These are phyloP conservation scores for Cyberlindnera meyerae DNA, from an alignment of 805 yeast genomes.

Conservation along the genomic window DNA sequence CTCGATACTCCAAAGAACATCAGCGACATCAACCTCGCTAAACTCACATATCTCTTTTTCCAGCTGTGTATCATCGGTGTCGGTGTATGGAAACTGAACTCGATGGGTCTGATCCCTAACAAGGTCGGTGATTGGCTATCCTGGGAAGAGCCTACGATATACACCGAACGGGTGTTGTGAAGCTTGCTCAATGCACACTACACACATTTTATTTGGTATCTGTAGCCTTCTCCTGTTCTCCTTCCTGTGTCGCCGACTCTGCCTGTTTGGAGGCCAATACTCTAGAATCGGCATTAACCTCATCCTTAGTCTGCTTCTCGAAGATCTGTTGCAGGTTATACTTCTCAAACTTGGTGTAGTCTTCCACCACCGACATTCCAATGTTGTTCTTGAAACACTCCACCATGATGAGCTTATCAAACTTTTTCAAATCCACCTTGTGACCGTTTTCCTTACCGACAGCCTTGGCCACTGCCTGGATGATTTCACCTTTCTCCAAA, in stretches of 20 bases:
- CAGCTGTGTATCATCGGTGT: constrained; percentile 56
- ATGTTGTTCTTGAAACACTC: constrained; percentile 86
- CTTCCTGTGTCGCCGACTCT: background rate
- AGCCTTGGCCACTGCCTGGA: constrained; percentile 60
- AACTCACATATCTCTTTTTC: constrained; percentile 35
- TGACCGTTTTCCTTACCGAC: constrained; percentile 72
- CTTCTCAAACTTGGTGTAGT: constrained; percentile 56
- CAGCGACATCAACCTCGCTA: constrained; percentile 26
- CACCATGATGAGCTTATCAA: constrained; percentile 72
- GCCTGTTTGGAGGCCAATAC: constrained; percentile 5
- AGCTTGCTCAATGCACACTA: too few relatives aligned
- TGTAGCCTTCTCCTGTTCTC: background rate
- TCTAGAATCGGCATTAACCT: constrained; percentile 13
- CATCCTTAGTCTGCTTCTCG: constrained; percentile 29
- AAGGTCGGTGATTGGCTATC: constrained; percentile 87
- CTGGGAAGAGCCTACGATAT: constrained; percentile 54
- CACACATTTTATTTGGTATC: too few relatives aligned
- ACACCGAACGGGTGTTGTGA: constrained; percentile 11
- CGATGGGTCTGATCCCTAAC: constrained; percentile 89
- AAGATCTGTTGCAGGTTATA: constrained; percentile 81
- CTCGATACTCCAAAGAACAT: constrained; percentile 36
- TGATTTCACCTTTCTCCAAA: constrained; percentile 67
- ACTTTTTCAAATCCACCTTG: constrained; percentile 72
- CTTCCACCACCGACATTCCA: constrained; percentile 79
- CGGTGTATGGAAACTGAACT: constrained; percentile 80